These are phyloP conservation scores for Murraya koenigii DNA, from an alignment of 345 rosid species.

Conservation along the genomic window DNA sequence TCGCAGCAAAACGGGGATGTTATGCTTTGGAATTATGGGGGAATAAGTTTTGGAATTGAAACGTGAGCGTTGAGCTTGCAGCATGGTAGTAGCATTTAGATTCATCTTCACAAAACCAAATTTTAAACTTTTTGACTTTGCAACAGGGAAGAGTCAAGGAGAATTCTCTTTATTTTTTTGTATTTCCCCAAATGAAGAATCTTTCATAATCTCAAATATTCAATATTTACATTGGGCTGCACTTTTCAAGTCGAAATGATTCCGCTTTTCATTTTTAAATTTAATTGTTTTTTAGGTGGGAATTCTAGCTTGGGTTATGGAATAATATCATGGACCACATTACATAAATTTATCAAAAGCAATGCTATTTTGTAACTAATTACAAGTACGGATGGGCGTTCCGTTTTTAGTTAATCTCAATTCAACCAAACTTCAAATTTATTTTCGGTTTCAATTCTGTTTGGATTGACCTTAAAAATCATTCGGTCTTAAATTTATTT, in stretches of 20 bases:
- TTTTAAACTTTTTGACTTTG: neutral
- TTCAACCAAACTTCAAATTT: too few relatives aligned
- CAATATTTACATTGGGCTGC: neutral
- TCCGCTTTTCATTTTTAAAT: too few relatives aligned
- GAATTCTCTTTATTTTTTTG: neutral
- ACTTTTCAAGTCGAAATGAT: neutral
- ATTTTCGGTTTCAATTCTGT: too few relatives aligned
- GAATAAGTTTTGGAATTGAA: constrained; percentile 4
- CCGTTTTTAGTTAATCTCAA: too few relatives aligned
- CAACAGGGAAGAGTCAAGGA: neutral
- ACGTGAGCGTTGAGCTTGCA: constrained; percentile 9
- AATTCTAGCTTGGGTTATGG: too few relatives aligned
- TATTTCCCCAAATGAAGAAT: neutral
- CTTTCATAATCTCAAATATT: neutral
- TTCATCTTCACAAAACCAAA: constrained; percentile 10
- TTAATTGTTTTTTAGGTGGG: neutral
- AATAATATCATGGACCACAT: too few relatives aligned
- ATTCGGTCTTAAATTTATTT: too few relatives aligned
- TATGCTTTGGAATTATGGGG: neutral
- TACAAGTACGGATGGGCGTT: too few relatives aligned
- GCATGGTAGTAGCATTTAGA: neutral
- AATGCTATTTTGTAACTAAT: too few relatives aligned
- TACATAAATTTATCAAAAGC: too few relatives aligned
- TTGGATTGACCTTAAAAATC: too few relatives aligned
- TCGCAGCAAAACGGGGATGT: constrained; percentile 19